Conservation (phyloP, 192 early-diverging fungal species). For the Coemansia sp. region DNA sequence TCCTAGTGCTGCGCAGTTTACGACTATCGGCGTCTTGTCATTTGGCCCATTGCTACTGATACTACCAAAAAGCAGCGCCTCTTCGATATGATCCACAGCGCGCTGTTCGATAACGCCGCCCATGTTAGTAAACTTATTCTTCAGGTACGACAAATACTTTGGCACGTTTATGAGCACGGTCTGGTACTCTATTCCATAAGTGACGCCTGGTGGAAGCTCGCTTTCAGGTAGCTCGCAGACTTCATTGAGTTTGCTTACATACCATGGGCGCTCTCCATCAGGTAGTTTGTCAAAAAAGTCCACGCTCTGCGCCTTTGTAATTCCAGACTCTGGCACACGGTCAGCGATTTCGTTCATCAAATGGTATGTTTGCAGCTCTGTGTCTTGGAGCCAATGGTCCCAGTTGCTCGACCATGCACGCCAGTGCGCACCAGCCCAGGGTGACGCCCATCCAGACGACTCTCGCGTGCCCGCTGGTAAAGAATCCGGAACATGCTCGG, state of each 20-base stretch:
- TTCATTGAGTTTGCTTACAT: too few relatives aligned
- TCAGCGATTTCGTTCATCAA: constrained; percentile 25
- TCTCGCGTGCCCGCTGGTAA: neutral
- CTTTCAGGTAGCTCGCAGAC: neutral
- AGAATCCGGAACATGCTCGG: constrained; percentile 24
- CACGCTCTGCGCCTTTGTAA: neutral
- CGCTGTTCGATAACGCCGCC: constrained; percentile 19
- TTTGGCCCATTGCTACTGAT: neutral
- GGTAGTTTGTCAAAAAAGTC: too few relatives aligned
- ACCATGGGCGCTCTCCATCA: too few relatives aligned
- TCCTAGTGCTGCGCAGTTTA: constrained; percentile 83
- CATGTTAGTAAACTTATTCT: constrained; percentile 5
- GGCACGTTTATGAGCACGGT: constrained; percentile 45
- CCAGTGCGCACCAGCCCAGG: constrained; percentile 68
- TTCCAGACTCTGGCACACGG: constrained; percentile 16
- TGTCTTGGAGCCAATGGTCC: constrained; percentile 42
- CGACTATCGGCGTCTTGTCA: constrained; percentile 42
- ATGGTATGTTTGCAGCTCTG: constrained; percentile 29
- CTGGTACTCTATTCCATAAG: constrained; percentile 30
- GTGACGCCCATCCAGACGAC: constrained; percentile 50
- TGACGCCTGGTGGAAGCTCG: constrained; percentile 13
- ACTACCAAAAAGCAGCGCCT: neutral
- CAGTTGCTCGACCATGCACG: constrained; percentile 54
- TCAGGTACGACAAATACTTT: constrained; percentile 28
- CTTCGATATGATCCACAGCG: constrained; percentile 17